Conservation (phyloP, 306 rosid species). For the Pterocarpus santalinus region DNA sequence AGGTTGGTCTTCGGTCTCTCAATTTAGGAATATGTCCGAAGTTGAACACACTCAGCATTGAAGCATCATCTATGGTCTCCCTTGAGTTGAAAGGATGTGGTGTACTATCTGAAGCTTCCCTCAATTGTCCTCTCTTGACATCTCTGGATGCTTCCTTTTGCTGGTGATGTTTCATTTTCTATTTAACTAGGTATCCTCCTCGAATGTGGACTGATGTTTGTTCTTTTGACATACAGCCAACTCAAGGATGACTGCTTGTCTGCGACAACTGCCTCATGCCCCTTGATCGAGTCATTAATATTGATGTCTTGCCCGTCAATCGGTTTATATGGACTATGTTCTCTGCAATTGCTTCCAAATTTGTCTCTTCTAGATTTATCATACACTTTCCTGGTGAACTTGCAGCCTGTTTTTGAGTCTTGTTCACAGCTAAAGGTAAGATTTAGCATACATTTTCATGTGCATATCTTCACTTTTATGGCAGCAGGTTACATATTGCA, state of each 20-base stretch:
- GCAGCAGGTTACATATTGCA: neutral
- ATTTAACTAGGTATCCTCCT: constrained; percentile 25
- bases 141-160: constrained; percentile 98
- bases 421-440: constrained; percentile 87
- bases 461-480: neutral
- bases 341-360: constrained; percentile 73
- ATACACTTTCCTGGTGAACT: constrained; percentile 84
- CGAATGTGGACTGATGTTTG: constrained; percentile 45
- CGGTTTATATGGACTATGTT: constrained; percentile 84
- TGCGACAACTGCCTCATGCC: constrained; percentile 92
- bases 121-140: constrained; percentile 87
- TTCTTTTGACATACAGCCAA: constrained; percentile 69
- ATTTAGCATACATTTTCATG: neutral
- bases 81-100: constrained; percentile 99
- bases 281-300: constrained; percentile 82
- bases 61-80: constrained; percentile 79
- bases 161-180: constrained; percentile 64
- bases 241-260: constrained; percentile 89
- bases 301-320: constrained; percentile 94
- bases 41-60: constrained; percentile 72
- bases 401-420: constrained; percentile 91
- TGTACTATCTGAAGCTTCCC: constrained; percentile 86
- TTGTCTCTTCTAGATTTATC: constrained; percentile 87
- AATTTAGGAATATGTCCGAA: constrained; percentile 98
- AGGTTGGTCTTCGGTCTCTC: constrained; percentile 95